phyloP scores from a whole-genome alignment of 805 yeast species.

The Metschnikowia colocasiae region DNA sequence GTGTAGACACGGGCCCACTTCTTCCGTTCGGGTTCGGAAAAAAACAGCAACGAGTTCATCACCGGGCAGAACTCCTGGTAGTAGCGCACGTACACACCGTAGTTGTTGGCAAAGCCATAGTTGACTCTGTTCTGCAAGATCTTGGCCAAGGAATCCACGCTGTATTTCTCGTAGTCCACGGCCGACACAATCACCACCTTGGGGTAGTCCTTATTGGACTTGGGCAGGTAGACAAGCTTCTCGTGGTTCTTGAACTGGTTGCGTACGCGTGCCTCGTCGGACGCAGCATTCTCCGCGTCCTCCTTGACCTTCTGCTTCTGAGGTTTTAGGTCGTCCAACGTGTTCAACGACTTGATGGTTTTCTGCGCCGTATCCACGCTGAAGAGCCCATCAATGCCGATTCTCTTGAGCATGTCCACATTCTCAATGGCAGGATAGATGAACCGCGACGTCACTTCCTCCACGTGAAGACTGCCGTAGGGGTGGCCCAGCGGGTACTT shows the following conservation, averaged over 20 bases:
- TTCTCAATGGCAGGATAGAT: constrained; percentile 77
- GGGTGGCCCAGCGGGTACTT: constrained; percentile 34
- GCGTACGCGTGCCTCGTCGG: constrained; percentile 44
- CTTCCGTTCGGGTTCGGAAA: constrained; percentile 39
- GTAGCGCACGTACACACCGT: constrained; percentile 84
- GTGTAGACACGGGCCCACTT: constrained; percentile 64
- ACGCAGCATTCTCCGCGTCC: constrained; percentile 45
- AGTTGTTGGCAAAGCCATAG: constrained; percentile 77
- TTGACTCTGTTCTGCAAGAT: constrained; percentile 84
- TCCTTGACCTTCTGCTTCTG: constrained; percentile 35
- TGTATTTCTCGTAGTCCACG: constrained; percentile 67
- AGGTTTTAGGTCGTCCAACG: constrained; percentile 41
- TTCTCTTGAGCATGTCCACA: constrained; percentile 55
- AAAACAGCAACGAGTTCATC: constrained; percentile 41
- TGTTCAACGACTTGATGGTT: constrained; percentile 37
- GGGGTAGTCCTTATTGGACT: constrained; percentile 43
- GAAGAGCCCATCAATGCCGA: constrained; percentile 42
- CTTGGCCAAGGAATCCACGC: constrained; percentile 55
- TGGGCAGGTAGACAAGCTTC: constrained; percentile 47
- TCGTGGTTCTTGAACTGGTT: constrained; percentile 65
- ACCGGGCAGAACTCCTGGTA: constrained; percentile 74
- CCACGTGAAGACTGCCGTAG: constrained; percentile 27
- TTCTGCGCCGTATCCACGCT: constrained; percentile 42
- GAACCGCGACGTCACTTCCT: constrained; percentile 48
- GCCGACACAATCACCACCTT: constrained; percentile 75